Evolutionary conservation across 768 basidiomycete genomes (phyloP).

Genomic region (Gyrodon lividus): DNA sequence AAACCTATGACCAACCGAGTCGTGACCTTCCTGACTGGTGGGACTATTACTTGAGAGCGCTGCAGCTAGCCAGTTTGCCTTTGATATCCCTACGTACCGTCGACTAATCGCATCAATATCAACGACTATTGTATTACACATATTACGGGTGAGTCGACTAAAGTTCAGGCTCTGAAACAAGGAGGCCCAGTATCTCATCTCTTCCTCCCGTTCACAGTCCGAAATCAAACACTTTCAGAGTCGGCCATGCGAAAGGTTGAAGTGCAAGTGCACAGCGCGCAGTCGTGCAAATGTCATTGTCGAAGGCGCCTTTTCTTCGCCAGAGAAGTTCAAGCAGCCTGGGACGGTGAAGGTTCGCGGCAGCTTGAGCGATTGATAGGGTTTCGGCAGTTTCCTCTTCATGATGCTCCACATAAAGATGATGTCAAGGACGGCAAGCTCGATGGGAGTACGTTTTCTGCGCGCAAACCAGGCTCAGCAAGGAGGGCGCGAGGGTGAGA

Average conservation of each 20-base stretch:
- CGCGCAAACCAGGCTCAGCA: too few relatives aligned
- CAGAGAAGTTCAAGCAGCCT: neutral
- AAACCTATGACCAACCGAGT: neutral
- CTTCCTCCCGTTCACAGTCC: neutral
- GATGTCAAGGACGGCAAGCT: too few relatives aligned
- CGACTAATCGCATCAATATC: too few relatives aligned
- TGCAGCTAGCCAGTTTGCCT: neutral
- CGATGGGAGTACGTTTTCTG: too few relatives aligned
- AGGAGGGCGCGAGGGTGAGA: too few relatives aligned
- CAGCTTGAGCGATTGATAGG: neutral
- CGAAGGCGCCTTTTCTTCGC: neutral
- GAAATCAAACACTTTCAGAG: slow-evolving; percentile 3
- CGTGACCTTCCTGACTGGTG: too few relatives aligned
- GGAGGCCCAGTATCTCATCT: neutral
- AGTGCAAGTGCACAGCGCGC: too few relatives aligned
- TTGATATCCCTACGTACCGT: neutral
- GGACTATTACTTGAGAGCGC: too few relatives aligned
- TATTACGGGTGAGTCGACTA: too few relatives aligned
- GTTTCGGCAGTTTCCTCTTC: neutral
- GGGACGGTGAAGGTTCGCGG: neutral
- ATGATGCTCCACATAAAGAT: too few relatives aligned
- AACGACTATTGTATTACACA: too few relatives aligned
- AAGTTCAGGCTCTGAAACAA: too few relatives aligned
- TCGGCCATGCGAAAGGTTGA: slow-evolving; percentile 5
- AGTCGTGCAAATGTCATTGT: neutral